Base-by-base conservation (phyloP, 768 basidiomycete genomes). In the Grammothele lineata region DNA sequence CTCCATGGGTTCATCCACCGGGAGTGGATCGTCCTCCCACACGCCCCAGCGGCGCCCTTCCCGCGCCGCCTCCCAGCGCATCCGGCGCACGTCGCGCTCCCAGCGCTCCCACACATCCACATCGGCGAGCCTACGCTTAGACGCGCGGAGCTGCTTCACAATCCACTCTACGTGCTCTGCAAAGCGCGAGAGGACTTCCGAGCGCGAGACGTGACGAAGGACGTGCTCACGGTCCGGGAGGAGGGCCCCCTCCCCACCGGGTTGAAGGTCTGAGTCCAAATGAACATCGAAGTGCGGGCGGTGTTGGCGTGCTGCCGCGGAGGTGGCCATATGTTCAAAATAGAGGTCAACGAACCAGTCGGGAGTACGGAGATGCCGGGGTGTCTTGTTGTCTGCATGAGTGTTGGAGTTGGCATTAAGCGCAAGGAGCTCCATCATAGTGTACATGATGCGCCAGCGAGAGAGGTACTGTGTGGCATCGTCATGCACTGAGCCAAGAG, bases 161-260 rank as follows among this genome's bases (percentile, higher is more conserved):
- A 86, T 54, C 83, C 83, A 86, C 27, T 73, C 74, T 0, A 73
- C 72, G 8, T 85, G 80, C 9, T 71, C 66, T 10, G 79, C 81
- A 49, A 83, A 75, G 1, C 70, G 48, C 10, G 70, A 68, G 27
- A 67, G 58, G n/a, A 84, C 59, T 57, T 82, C 77, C 26, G 78
- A 72, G 23, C 47, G 67, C 37, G 79, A 70, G 22, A 84, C 61
- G 45, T 64, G 71, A 21, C 78, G 74, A 12, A 73, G 69, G 33
- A 70, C 66, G 21, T 76, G 70, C 12, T 68, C 68, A 26, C 60
- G 65, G 3, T 27, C 49, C 2, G 65, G 62, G 12, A 21, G 35
- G 42, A 57, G 39, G 17, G 23, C 52, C 2, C 66, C 64, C n/a
- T n/a, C n/a, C n/a, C n/a, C n/a, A n/a, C n/a, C 62, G 9, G 58